Base-by-base conservation (phyloP, 1,284 basidiomycete species). In the Xanthoconium separans region DNA sequence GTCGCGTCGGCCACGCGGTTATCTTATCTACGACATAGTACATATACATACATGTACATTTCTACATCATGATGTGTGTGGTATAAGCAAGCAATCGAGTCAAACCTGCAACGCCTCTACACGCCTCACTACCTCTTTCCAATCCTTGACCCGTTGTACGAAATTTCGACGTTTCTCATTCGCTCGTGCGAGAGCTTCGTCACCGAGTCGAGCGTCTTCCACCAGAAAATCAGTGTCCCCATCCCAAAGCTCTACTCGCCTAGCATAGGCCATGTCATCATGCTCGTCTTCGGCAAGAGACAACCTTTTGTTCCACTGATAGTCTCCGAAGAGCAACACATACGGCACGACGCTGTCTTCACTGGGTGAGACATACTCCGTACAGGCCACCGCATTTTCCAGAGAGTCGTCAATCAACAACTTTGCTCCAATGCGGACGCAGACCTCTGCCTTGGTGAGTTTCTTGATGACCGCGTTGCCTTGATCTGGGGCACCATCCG, bases 371-470 rank as follows among this genome's bases (percentile, higher is more conserved):
- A 53, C 34, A 51, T 72, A 42, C 24, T 68, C 74, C 0, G 77
- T 77, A 55, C 83, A 83, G 52, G 83, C 78, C 13, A 88, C 62
- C 16, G 86, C 86, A 68, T 93, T 91, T 70, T 92, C 90, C 34
- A 84, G 67, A 4, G 87, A 89, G 72, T 93, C 90, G 71, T 93
- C 90, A 54, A 92, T 83, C 47, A 92, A 72, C 39, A 92, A 68
- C 44, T 78, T 73, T 16, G 88, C 86, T 24, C 77, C 75, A 15
- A 90, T 73, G 56, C 80, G 77, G 47, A 80, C 71, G 65, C 89
- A 88, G 44, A 88, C 87, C 64, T 89, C 82, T 22, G 85, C 83
- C 68, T 92, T 91, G 50, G 79, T 82, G 34, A 87, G 68, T 63
- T 82, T 85, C 51, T 81, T 84, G 29, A 79, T 70, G 24, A 83